Conservation (phyloP, 73 alveolate species). For the Tetrahymena thermophila region DNA sequence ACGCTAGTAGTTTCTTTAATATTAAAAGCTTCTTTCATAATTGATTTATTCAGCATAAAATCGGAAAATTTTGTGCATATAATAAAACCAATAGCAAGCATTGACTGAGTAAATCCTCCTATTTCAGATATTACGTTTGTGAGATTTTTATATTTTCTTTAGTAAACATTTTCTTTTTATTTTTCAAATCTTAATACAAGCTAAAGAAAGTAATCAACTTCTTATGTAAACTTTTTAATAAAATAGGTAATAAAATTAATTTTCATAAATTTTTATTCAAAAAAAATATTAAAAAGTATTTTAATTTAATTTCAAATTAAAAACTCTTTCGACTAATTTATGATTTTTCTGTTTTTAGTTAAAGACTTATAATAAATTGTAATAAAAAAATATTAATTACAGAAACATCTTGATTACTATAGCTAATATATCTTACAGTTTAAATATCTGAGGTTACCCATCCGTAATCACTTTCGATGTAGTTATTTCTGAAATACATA, state of each 20-base stretch:
- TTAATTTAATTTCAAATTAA: no score
- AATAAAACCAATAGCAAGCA: background rate
- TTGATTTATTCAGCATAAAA: background rate
- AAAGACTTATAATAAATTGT: no score
- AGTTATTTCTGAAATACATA: background rate
- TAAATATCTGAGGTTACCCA: background rate
- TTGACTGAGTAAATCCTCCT: background rate
- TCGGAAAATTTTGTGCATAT: background rate
- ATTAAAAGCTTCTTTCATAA: background rate
- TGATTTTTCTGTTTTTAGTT: no score
- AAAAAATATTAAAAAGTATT: no score
- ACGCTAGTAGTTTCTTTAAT: background rate
- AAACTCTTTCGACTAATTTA: no score
- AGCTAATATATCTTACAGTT: background rate
- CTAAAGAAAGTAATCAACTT: background rate
- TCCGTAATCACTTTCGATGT: background rate
- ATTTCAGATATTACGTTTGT: background rate
- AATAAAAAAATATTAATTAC: background rate
- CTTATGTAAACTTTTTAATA: background rate
- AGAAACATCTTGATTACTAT: background rate
- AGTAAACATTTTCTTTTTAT: background rate
- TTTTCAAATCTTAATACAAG: background rate
- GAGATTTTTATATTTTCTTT: background rate
- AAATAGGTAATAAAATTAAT: no score
- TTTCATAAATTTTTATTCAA: no score